These are phyloP conservation scores for Phaeomoniella chlamydospora DNA, from an alignment of 2,329 filamentous ascomycete species.

Conservation along the genomic window DNA sequence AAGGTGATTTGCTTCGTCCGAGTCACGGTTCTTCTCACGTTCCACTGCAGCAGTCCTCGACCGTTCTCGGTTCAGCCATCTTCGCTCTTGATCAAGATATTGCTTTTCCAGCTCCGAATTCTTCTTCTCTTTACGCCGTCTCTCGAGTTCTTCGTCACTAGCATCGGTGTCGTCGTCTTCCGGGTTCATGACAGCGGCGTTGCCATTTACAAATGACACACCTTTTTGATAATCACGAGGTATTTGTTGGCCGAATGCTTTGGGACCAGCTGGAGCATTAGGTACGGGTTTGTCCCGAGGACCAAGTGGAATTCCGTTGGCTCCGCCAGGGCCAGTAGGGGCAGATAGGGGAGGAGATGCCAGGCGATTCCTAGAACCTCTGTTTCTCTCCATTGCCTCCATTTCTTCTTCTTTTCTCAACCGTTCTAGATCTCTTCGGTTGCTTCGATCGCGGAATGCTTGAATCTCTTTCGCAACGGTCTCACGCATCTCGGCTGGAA, in stretches of 20 bases:
- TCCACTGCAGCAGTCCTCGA: conserved; percentile 72
- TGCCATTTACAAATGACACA: conserved; percentile 71
- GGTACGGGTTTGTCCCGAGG: conserved; percentile 53
- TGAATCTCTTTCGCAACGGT: conserved; percentile 89
- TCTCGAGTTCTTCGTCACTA: conserved; percentile 73
- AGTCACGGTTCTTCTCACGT: conserved; percentile 68
- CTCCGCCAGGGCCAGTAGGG: conserved; percentile 46
- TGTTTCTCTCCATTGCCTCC: conserved; percentile 67
- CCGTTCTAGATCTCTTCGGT: conserved; percentile 73
- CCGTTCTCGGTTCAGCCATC: conserved; percentile 82
- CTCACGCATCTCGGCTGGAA: conserved; percentile 90
- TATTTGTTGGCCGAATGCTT: conserved; percentile 46
- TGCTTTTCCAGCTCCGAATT: conserved; percentile 63
- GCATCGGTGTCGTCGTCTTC: conserved; percentile 83
- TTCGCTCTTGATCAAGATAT: conserved; percentile 72
- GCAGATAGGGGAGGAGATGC: conserved; percentile 54
- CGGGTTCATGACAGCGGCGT: conserved; percentile 48
- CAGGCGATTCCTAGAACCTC: conserved; percentile 57
- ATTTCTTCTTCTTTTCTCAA: conserved; percentile 81
- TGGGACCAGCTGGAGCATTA: conserved; percentile 62
- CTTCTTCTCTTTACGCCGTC: conserved; percentile 54
- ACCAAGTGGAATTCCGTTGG: conserved; percentile 65
- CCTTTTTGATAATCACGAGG: conserved; percentile 63
- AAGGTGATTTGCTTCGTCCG: conserved; percentile 53
- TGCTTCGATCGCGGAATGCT: conserved; percentile 85